These are phyloP conservation scores for Metschnikowia continentalis DNA, from an alignment of 805 yeast species.

Conservation along the genomic window DNA sequence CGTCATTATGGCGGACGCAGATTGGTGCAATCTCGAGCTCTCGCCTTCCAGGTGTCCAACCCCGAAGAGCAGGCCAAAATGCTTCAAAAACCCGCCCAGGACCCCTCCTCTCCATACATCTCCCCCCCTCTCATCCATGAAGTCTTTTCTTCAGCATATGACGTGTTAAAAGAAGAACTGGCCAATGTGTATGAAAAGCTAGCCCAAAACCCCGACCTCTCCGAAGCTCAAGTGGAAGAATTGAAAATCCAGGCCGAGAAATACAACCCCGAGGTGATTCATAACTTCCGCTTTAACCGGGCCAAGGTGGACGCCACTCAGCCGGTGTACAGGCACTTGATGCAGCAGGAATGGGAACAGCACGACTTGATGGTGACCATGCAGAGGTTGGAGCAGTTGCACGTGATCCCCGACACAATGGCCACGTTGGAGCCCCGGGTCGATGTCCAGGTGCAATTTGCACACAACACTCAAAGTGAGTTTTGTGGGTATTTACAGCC, in stretches of 20 bases:
- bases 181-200: constrained; percentile 36
- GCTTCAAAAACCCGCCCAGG: constrained; percentile 19
- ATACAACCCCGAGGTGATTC: constrained; percentile 80
- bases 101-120: constrained; percentile 60
- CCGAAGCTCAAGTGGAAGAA: constrained; percentile 17
- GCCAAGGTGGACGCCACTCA: constrained; percentile 57
- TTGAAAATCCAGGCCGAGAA: constrained; percentile 60
- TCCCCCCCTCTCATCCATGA: constrained; percentile 69
- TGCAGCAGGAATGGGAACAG: constrained; percentile 67
- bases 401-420: constrained; percentile 88
- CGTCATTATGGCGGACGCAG: not conserved
- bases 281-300: constrained; percentile 49
- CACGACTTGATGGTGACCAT: constrained; percentile 71
- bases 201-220: constrained; percentile 14
- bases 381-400: constrained; percentile 86
- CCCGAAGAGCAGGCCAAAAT: not conserved
- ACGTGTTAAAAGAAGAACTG: constrained; percentile 50
- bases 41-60: not conserved
- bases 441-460: constrained; percentile 71
- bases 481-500: constrained; percentile 73
- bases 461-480: constrained; percentile 52
- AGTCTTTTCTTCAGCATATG: constrained; percentile 67
- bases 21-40: not conserved
- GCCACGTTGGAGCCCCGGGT: constrained; percentile 82
- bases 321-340: constrained; percentile 75